Conservation (phyloP, 129 eudicot genomes). For the Silybum marianum region DNA sequence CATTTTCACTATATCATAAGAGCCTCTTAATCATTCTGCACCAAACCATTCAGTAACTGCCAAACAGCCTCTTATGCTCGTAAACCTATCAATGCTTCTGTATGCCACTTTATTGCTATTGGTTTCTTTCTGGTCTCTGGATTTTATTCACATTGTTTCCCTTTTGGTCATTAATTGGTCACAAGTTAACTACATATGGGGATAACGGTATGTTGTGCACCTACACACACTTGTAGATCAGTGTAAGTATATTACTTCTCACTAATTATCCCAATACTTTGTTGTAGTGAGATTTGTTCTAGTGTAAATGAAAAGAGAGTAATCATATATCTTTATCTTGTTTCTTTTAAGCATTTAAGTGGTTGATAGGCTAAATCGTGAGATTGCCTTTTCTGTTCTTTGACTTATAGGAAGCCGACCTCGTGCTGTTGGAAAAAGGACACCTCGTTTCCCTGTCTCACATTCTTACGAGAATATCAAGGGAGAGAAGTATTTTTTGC, state of each 20-base stretch:
- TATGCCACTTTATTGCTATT: neutral
- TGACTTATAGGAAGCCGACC: constrained; percentile 61
- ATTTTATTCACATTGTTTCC: neutral
- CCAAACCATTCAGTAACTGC: no score
- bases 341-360: constrained; percentile 11
- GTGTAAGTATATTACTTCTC: neutral
- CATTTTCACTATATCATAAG: no score
- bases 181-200: neutral
- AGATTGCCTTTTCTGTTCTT: constrained; percentile 22
- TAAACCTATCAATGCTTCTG: neutral
- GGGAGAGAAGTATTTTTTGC: constrained; percentile 48
- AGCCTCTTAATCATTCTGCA: no score
- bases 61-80: no score
- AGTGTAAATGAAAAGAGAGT: constrained; percentile 16
- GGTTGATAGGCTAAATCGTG: constrained; percentile 11
- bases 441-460: constrained; percentile 83
- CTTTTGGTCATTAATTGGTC: neutral
- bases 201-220: neutral
- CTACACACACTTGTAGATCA: neutral
- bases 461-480: constrained; percentile 56
- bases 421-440: constrained; percentile 97
- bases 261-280: neutral
- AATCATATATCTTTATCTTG: constrained; percentile 12
- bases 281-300: neutral
- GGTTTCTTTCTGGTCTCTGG: neutral